phyloP scores from a whole-genome alignment of 257 asterid species.

The Hygrophila difformis region DNA sequence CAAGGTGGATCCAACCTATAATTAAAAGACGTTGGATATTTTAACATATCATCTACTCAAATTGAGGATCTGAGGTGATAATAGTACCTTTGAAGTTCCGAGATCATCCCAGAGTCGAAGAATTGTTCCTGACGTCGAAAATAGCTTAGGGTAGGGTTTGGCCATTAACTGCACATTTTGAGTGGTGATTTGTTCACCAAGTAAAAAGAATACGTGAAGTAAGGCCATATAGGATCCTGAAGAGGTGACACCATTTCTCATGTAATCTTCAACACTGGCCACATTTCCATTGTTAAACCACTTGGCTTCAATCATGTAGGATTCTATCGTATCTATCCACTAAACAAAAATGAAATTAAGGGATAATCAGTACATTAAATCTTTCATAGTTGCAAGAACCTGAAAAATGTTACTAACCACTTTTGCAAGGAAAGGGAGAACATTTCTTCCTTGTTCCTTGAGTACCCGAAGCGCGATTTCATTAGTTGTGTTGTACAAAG shows the following conservation, averaged over 20 bases:
- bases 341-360: not conserved
- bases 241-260: slow-evolving; percentile 15
- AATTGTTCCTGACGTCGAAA: slow-evolving; percentile 18
- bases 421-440: slow-evolving; percentile 19
- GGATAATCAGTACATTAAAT: no score
- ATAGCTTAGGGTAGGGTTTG: slow-evolving; percentile 17
- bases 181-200: slow-evolving; percentile 14
- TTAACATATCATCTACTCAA: not conserved
- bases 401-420: slow-evolving; percentile 13
- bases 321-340: slow-evolving; percentile 19
- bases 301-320: slow-evolving; percentile 18
- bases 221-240: slow-evolving; percentile 25
- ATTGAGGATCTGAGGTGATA: no score
- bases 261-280: slow-evolving; percentile 12
- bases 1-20: no score
- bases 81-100: slow-evolving; percentile 20
- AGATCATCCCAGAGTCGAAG: slow-evolving; percentile 27
- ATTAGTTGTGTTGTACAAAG: slow-evolving; percentile 31
- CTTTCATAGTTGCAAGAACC: no score
- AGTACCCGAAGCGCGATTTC: slow-evolving; percentile 27
- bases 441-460: slow-evolving; percentile 27
- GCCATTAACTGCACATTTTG: slow-evolving; percentile 9
- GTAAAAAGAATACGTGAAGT: slow-evolving; percentile 19
- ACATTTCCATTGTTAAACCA: slow-evolving; percentile 15
- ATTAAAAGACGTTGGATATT: no score